Conservation (phyloP, 768 basidiomycete genomes). For the Rhodotorula diobovata region DNA sequence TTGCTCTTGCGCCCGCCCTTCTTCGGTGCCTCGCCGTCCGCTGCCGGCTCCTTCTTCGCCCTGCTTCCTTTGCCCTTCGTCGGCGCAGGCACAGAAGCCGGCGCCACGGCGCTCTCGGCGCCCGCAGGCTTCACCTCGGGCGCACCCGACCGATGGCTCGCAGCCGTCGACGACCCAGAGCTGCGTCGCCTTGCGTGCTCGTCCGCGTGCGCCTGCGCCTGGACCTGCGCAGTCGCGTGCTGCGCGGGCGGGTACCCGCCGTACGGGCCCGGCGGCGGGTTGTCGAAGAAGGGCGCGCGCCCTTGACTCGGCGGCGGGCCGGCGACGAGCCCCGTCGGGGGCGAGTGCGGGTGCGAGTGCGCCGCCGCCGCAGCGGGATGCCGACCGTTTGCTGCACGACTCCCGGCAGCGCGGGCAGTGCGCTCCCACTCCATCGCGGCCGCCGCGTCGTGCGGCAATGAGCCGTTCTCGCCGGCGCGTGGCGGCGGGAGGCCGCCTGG, state of each 20-base stretch:
- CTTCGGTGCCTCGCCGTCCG: slow-evolving; percentile 13
- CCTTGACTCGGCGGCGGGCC: neutral
- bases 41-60: slow-evolving; percentile 39
- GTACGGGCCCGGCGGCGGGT: slow-evolving; percentile 10
- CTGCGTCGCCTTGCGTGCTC: slow-evolving; percentile 21
- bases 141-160: neutral
- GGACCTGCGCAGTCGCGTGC: neutral
- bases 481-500: neutral
- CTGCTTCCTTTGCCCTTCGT: slow-evolving; percentile 15
- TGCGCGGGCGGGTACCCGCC: slow-evolving; percentile 13
- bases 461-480: neutral
- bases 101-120: neutral
- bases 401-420: neutral
- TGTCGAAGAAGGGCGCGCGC: slow-evolving; percentile 23
- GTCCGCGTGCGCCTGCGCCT: neutral
- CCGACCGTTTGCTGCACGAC: neutral
- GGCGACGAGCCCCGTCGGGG: neutral
- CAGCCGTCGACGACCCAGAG: slow-evolving; percentile 19
- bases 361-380: neutral
- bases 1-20: slow-evolving; percentile 27
- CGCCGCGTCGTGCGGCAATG: neutral
- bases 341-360: neutral
- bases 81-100: slow-evolving; percentile 5
- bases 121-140: slow-evolving; percentile 5
- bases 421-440: slow-evolving; percentile 29